Conservation (phyloP, 805 yeast genomes). For the Saccharomyces mikatae region DNA sequence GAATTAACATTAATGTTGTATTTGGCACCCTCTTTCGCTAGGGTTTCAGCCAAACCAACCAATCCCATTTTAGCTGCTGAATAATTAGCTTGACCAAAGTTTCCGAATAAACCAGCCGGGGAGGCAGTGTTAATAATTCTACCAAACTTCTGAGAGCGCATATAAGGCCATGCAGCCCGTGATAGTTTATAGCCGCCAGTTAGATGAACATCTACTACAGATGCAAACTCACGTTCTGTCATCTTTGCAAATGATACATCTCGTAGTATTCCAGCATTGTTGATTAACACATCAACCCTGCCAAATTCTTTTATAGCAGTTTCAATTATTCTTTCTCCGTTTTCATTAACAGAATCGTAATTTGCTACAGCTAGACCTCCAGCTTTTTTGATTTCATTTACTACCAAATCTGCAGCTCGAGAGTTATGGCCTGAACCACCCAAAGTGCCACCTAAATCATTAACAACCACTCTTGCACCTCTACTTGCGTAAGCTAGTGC, state of each 20-base stretch:
- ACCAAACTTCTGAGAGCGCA: slow-evolving; percentile 79
- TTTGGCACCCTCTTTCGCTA: slow-evolving; percentile 87
- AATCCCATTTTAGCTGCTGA: slow-evolving; percentile 87
- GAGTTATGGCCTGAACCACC: slow-evolving; percentile 62
- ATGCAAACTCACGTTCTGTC: slow-evolving; percentile 69
- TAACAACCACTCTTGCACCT: slow-evolving; percentile 93
- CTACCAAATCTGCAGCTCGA: slow-evolving; percentile 82
- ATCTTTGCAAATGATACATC: slow-evolving; percentile 83
- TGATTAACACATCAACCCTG: slow-evolving; percentile 77
- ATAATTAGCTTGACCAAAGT: slow-evolving; percentile 94
- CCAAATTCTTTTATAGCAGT: slow-evolving; percentile 85
- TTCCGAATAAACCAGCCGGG: slow-evolving; percentile 95
- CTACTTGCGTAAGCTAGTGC: slow-evolving; percentile 80
- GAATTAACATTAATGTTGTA: slow-evolving; percentile 78
- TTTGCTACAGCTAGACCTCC: slow-evolving; percentile 92
- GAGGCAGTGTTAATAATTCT: slow-evolving; percentile 89
- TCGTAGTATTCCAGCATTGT: slow-evolving; percentile 92
- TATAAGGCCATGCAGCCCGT: slow-evolving; percentile 85
- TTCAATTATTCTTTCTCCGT: slow-evolving; percentile 76
- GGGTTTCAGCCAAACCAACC: slow-evolving; percentile 86
- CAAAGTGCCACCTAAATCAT: slow-evolving; percentile 83
- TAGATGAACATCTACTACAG: slow-evolving; percentile 80
- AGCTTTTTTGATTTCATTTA: slow-evolving; percentile 61
- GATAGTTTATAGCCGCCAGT: slow-evolving; percentile 83
- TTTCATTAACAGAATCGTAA: slow-evolving; percentile 77